A percentile compares a stretch with the other conserved stretches of the same genome.
Conservation (phyloP, 2,329 filamentous ascomycete species). For the Cercospora sesami region DNA sequence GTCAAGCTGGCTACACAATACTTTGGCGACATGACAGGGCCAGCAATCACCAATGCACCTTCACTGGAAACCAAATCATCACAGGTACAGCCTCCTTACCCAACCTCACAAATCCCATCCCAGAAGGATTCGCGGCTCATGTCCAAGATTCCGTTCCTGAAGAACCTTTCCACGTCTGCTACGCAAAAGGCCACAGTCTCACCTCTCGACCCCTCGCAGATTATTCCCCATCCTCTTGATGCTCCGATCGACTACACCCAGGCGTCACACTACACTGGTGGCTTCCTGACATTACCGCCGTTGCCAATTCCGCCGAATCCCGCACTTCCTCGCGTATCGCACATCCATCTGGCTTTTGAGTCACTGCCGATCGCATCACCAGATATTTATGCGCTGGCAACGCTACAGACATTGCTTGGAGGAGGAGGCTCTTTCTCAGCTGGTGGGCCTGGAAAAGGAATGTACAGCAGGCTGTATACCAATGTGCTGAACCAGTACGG, state of each 20-base stretch:
- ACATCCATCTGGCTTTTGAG: conserved; percentile 96
- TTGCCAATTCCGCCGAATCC: conserved; percentile 77
- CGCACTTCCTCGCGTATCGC: conserved; percentile 75
- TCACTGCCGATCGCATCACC: conserved; percentile 84
- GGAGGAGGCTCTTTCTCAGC: conserved; percentile 96
- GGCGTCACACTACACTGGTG: conserved; percentile 85
- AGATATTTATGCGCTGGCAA: conserved; percentile 95
- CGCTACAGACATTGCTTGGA: conserved; percentile 90
- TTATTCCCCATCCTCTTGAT: conserved; percentile 47
- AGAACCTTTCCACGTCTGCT: conserved; percentile 78
- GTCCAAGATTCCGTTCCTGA: conserved; percentile 85
- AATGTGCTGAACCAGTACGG: conserved; percentile 97
- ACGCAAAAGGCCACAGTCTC: conserved; percentile 61
- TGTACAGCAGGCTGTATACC: conserved; percentile 97
- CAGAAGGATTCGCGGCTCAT: conserved; percentile 66
- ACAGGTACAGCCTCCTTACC: conserved; percentile 37
- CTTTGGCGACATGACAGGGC: conserved; percentile 79
- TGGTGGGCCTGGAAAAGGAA: conserved; percentile 94
- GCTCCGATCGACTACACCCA: conserved; percentile 58
- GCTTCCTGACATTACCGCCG: conserved; percentile 80
- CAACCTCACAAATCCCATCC: conserved; percentile 40
- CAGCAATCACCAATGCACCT: conserved; percentile 35
- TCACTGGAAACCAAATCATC: conserved; percentile 23
- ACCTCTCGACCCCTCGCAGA: conserved; percentile 50
- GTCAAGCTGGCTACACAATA: conserved; percentile 76